Evolutionary conservation across 2,329 filamentous ascomycete species (phyloP).

Genomic region (Penicillium brasilianum): DNA sequence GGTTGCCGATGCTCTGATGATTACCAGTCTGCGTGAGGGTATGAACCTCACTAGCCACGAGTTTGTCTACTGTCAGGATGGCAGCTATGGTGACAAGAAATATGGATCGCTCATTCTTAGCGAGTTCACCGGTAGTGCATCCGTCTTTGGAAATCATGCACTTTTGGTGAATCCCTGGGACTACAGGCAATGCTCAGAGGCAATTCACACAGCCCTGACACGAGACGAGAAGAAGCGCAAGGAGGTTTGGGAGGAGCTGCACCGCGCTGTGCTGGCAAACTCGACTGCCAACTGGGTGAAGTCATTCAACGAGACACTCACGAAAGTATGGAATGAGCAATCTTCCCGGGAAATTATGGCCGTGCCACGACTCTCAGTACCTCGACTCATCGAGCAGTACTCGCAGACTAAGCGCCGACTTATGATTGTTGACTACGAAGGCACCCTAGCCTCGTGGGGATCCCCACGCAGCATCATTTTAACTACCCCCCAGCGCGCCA

Average conservation of each 20-base stretch:
- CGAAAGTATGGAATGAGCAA: conserved; percentile 81
- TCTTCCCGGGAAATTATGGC: conserved; percentile 82
- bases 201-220: conserved; percentile 81
- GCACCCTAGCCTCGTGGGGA: conserved; percentile 86
- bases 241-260: conserved; percentile 73
- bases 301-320: conserved; percentile 72
- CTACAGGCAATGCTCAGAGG: conserved; percentile 83
- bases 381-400: conserved; percentile 69
- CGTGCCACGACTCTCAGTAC: conserved; percentile 80
- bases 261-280: conserved; percentile 75
- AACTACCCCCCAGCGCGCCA: conserved; percentile 81
- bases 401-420: conserved; percentile 69
- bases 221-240: conserved; percentile 78
- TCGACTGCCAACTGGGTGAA: conserved; percentile 86
- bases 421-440: conserved; percentile 93
- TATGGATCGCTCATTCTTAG: conserved; percentile 89
- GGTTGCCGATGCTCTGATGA: conserved; percentile 89
- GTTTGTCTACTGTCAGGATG: conserved; percentile 91
- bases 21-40: conserved; percentile 91
- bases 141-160: conserved; percentile 79
- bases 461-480: conserved; percentile 83
- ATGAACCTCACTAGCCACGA: conserved; percentile 98
- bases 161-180: conserved; percentile 95
- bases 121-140: conserved; percentile 92
- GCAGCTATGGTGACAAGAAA: conserved; percentile 72